Evolutionary conservation across 2,329 filamentous ascomycete genomes (phyloP), one percentile per base, ranked within the genome.

Genomic region (Scleromitrula shiraiana): DNA sequence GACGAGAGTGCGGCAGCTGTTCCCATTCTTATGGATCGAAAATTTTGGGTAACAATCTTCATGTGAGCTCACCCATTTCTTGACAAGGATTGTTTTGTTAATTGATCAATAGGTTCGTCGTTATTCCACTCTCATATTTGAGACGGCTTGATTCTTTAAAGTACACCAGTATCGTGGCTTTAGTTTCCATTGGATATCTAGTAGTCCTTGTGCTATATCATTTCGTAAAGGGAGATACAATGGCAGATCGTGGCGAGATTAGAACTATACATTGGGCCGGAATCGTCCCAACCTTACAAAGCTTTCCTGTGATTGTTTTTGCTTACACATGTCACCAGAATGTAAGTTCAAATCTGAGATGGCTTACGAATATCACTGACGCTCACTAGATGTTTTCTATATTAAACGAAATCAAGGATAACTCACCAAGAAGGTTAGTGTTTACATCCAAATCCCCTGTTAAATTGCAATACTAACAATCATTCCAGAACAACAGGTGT

Each of bases 311-410:
- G 45, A 90, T 97, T 49, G 88, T 98, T 2, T 98, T 98, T 72
- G 93, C 91, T n/a, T 98, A 97, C 65, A 98, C 93, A 1, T 98
- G 93, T 65, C 93, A 98, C 67, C 93, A 98, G 63, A 98, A 98
- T 65, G 88, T 93, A 70, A 56, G 79, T 32, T 39, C 20, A 19
- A 3, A 12, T 14, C 3, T 27, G 20, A 17, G 8, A 6, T 14
- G 12, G 5, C 4, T 5, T 8, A 3, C 10, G 24, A 14, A 14
- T 22, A 39, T 27, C n/a, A 47, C 66, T 70, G 52, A 69, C 57
- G 47, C 19, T 7, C 12, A 1, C 57, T n/a, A 93, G 87, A 98
- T 98, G 93, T 98, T 98, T 65, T 95, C 91, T 9, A 95, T 98
- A 56, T 71, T 98, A 37, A 98, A 98, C 61, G 93, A 98, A 68